Evolutionary conservation across 768 basidiomycete genomes (phyloP).

Genomic region (Leccinum barrowsii): DNA sequence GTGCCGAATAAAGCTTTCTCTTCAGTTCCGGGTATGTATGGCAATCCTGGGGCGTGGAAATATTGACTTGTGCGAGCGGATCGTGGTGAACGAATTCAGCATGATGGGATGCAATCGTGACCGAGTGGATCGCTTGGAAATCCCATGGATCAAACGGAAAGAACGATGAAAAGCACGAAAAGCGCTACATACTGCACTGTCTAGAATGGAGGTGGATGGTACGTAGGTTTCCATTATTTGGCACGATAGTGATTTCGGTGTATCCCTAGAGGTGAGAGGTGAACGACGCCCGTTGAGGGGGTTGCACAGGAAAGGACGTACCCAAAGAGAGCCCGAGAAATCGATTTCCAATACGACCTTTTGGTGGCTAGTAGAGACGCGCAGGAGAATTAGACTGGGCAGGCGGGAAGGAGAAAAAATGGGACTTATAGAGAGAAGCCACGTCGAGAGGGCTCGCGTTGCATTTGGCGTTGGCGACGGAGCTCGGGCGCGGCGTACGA

Average conservation of each 20-base stretch:
- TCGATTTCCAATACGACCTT: constrained; percentile 93
- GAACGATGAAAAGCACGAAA: constrained; percentile 9
- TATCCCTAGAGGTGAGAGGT: constrained; percentile 60
- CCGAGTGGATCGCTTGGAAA: constrained; percentile 60
- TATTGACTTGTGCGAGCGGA: constrained; percentile 61
- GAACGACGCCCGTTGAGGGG: constrained; percentile 17
- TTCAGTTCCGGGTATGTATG: constrained; percentile 92
- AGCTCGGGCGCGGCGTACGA: constrained; percentile 1
- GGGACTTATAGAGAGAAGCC: constrained; percentile 88
- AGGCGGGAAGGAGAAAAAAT: constrained; percentile 23
- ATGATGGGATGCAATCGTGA: constrained; percentile 66
- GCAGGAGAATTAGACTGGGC: constrained; percentile 42
- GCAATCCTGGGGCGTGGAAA: constrained; percentile 71
- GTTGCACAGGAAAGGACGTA: constrained; percentile 37
- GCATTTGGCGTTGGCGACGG: constrained; percentile 39
- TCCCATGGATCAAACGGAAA: constrained; percentile 20
- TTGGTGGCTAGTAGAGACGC: constrained; percentile 87
- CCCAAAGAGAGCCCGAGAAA: constrained; percentile 84
- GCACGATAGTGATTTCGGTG: constrained; percentile 87
- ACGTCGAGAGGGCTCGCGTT: constrained; percentile 74
- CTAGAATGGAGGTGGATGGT: constrained; percentile 87
- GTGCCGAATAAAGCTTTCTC: constrained; percentile 84
- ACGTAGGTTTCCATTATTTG: constrained; percentile 71
- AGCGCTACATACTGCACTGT: constrained; percentile 67
- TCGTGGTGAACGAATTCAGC: constrained; percentile 81